phyloP scores from a whole-genome alignment of 768 basidiomycete species.

The Psilocybe subaeruginosa region DNA sequence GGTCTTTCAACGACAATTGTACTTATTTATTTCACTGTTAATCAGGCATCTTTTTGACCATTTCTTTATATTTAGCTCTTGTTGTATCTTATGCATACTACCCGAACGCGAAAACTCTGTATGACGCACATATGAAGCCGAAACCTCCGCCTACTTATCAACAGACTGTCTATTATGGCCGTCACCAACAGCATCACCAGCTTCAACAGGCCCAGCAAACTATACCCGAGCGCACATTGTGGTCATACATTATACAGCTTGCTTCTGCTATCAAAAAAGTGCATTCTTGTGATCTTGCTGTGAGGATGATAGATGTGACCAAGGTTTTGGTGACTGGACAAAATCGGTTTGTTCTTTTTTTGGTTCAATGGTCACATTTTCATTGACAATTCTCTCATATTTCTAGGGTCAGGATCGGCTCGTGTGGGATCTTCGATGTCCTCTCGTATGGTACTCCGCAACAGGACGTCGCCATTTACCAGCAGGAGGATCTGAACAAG shows the following conservation, averaged over 20 bases:
- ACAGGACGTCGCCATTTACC: conserved; percentile 53
- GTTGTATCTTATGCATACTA: conserved; percentile 92
- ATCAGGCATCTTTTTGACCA: background rate
- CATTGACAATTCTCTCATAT: background rate
- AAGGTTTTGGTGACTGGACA: conserved; percentile 89
- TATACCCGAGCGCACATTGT: conserved; percentile 81
- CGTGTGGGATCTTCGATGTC: conserved; percentile 88
- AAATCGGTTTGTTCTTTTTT: conserved; percentile 61
- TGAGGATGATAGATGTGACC: conserved; percentile 81
- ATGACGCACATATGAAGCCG: conserved; percentile 73
- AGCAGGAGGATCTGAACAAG: conserved; percentile 89
- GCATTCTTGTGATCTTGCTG: conserved; percentile 80
- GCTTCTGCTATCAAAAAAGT: conserved; percentile 84
- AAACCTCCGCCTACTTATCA: conserved; percentile 38
- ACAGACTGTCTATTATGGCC: conserved; percentile 23
- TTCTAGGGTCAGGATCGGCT: conserved; percentile 79
- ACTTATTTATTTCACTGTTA: conserved; percentile 28
- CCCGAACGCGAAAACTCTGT: conserved; percentile 81
- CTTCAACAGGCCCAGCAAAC: conserved; percentile 27
- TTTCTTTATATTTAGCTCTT: conserved; percentile 56
- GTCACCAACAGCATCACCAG: conserved; percentile 24
- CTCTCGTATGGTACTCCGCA: conserved; percentile 73
- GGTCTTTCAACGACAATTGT: conserved; percentile 93
- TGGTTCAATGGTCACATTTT: background rate
- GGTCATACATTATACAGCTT: conserved; percentile 93